Evolutionary conservation across 2,329 filamentous ascomycete species (phyloP).

Genomic region (Sordariomycetes sp.): DNA sequence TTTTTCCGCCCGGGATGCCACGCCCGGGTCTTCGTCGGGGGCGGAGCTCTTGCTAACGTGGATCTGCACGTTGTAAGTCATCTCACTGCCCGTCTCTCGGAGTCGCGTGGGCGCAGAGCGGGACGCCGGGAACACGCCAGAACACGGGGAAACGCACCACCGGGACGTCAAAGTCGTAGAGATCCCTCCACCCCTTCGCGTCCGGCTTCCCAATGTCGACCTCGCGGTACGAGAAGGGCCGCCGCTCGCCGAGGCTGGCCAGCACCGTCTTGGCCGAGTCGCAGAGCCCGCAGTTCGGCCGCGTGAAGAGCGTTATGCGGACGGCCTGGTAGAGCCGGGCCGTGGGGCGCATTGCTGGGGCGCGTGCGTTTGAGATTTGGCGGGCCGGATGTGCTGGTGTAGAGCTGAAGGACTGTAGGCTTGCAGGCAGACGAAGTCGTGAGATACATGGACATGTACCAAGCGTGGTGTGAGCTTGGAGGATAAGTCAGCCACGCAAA

Average conservation of each 20-base stretch:
- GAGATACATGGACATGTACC: not conserved
- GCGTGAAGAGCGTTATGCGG: conserved; percentile 66
- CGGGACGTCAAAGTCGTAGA: conserved; percentile 76
- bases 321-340: conserved; percentile 39
- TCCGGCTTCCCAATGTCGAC: conserved; percentile 55
- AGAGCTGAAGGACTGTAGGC: not conserved
- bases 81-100: not conserved
- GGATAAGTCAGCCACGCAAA: not conserved
- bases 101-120: no score
- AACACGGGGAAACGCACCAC: conserved; percentile 42
- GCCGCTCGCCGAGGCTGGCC: conserved; percentile 27
- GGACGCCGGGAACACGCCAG: not conserved
- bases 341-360: conserved; percentile 37
- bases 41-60: conserved; percentile 49
- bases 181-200: conserved; percentile 53
- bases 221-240: conserved; percentile 59
- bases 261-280: conserved; percentile 57
- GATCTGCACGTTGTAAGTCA: conserved; percentile 29
- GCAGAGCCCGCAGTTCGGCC: conserved; percentile 62
- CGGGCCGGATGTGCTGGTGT: not conserved
- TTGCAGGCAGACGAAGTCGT: not conserved
- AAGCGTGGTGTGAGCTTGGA: not conserved
- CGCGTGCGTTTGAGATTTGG: not conserved
- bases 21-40: conserved; percentile 39
- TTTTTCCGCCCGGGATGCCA: conserved; percentile 51